Percentiles rank a stretch among this genome's conserved stretches.
These are phyloP conservation scores for Teunomyces funiuensis DNA, from an alignment of 805 yeast species.

Conservation along the genomic window DNA sequence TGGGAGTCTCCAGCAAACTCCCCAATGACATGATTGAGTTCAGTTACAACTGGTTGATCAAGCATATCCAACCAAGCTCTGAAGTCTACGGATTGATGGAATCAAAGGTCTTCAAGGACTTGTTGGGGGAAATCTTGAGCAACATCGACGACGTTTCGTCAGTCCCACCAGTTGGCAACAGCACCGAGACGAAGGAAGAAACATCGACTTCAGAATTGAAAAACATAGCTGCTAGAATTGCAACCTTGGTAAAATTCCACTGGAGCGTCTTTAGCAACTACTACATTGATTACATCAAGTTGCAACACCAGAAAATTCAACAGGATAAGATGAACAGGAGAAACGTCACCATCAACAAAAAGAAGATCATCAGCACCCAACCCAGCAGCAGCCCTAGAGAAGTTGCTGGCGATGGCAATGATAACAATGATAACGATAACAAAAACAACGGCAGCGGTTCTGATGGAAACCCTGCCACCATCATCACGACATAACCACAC, in stretches of 20 bases:
- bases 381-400: conserved; percentile 2
- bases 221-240: conserved; percentile 57
- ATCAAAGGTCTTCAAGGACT: conserved; percentile 55
- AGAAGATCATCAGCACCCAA: conserved; percentile 1
- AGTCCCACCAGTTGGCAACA: conserved; percentile 6
- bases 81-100: conserved; percentile 78
- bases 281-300: conserved; percentile 45
- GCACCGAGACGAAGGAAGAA: conserved; percentile 4
- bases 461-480: conserved; percentile 5
- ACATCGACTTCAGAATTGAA: conserved; percentile 43
- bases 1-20: conserved; percentile 21
- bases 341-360: conserved; percentile 10
- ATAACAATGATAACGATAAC: conserved; percentile 8
- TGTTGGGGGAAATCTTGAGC: conserved; percentile 37
- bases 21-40: conserved; percentile 52
- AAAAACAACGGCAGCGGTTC: conserved; percentile 8
- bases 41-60: conserved; percentile 75
- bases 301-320: conserved; percentile 17
- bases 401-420: conserved; percentile 4
- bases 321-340: conserved; percentile 15
- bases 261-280: conserved; percentile 80
- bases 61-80: conserved; percentile 82
- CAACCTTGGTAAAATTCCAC: conserved; percentile 71
- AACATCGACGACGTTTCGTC: conserved; percentile 13
- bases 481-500: neutral